Conservation (phyloP, 2,329 filamentous ascomycete species). For the Emergomyces africanus region DNA sequence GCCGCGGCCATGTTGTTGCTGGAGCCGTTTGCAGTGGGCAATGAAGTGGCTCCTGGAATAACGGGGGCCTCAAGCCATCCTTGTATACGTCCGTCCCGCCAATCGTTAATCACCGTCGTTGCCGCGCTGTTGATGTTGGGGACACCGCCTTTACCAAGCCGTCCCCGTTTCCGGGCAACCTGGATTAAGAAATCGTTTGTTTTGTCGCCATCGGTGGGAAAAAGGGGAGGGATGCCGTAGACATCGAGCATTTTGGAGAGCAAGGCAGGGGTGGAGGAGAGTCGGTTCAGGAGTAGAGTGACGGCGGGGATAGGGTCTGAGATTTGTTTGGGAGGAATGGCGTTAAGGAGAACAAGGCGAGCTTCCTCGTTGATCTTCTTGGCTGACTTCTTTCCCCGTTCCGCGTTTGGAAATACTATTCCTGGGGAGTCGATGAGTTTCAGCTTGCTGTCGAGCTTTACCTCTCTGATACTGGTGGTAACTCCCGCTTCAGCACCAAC, state of each 20-base stretch:
- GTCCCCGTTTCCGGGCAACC: slow-evolving; percentile 82
- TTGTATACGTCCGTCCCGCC: slow-evolving; percentile 88
- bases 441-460: slow-evolving; percentile 90
- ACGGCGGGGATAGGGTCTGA: slow-evolving; percentile 85
- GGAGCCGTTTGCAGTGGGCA: slow-evolving; percentile 23
- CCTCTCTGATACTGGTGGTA: slow-evolving; percentile 73
- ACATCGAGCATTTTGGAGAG: slow-evolving; percentile 67
- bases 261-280: slow-evolving; percentile 60
- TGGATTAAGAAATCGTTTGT: slow-evolving; percentile 90
- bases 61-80: slow-evolving; percentile 75
- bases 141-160: slow-evolving; percentile 76
- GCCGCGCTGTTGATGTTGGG: slow-evolving; percentile 81
- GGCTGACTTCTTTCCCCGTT: slow-evolving; percentile 39
- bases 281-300: slow-evolving; percentile 64
- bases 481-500: slow-evolving; percentile 86
- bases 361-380: slow-evolving; percentile 62
- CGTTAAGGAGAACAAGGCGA: slow-evolving; percentile 76
- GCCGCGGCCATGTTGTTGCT: slow-evolving; percentile 18
- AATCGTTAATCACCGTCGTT: slow-evolving; percentile 90
- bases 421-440: slow-evolving; percentile 89
- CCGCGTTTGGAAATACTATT: slow-evolving; percentile 71
- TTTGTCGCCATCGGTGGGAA: slow-evolving; percentile 54
- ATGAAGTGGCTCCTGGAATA: slow-evolving; percentile 41
- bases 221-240: slow-evolving; percentile 72
- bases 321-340: slow-evolving; percentile 86